A percentile compares a stretch with the other conserved stretches of the same genome.
These are phyloP conservation scores for Cytospora piceae DNA, from an alignment of 2,329 filamentous ascomycete genomes.

Conservation along the genomic window DNA sequence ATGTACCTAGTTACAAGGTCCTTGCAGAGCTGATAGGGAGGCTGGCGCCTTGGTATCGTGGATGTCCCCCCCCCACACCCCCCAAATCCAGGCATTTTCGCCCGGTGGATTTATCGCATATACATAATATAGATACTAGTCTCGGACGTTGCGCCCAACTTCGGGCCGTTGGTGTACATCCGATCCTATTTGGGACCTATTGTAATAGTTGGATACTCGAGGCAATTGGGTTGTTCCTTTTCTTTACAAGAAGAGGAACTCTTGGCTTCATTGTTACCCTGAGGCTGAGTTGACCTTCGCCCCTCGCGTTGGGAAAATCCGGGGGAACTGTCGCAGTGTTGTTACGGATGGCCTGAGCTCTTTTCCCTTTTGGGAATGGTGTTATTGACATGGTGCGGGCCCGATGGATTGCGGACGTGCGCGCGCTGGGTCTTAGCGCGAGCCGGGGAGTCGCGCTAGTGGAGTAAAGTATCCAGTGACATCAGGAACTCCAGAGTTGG, in stretches of 20 bases:
- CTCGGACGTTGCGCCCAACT: background rate
- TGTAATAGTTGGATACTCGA: background rate
- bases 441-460: background rate
- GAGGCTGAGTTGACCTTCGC: slow-evolving; percentile 1
- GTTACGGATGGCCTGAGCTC: background rate
- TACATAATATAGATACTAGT: background rate
- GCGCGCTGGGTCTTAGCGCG: slow-evolving; percentile 2
- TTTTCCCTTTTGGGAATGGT: slow-evolving; percentile 11
- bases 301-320: background rate
- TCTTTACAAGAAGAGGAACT: too few relatives aligned
- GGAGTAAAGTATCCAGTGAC: background rate
- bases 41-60: background rate
- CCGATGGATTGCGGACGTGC: slow-evolving; percentile 3
- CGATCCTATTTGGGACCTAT: background rate
- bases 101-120: background rate
- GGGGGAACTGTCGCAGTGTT: slow-evolving; percentile 3
- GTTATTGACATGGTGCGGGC: background rate
- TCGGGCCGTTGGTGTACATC: background rate
- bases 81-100: background rate
- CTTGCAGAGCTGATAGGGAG: background rate
- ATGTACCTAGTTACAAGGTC: background rate
- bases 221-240: background rate
- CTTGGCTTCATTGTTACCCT: slow-evolving; percentile 1
- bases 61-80: background rate
- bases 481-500: slow-evolving; percentile 1